Evolutionary conservation across 306 rosid species (phyloP).

Genomic region (Vigna hirtella): DNA sequence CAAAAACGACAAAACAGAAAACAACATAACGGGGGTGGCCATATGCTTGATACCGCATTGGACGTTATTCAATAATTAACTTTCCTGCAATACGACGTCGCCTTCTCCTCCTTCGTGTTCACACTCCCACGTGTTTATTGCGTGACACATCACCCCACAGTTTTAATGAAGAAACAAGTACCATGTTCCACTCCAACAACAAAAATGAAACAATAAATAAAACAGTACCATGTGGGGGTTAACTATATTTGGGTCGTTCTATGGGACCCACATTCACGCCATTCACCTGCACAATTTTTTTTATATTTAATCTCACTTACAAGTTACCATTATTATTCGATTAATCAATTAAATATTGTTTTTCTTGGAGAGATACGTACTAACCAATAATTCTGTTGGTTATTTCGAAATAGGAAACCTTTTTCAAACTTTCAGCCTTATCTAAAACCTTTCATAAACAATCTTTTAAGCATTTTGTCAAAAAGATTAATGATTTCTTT

Average conservation of each 20-base stretch:
- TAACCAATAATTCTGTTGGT: neutral
- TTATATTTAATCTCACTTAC: neutral
- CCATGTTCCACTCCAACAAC: neutral
- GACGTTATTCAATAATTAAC: constrained; percentile 21
- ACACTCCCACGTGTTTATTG: constrained; percentile 31
- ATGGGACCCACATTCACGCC: constrained; percentile 4
- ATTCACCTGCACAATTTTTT: neutral
- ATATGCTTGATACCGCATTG: neutral
- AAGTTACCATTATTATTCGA: neutral
- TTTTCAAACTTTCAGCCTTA: neutral
- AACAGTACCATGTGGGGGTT: neutral
- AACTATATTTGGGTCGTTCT: neutral
- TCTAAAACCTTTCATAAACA: neutral
- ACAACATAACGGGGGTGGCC: neutral
- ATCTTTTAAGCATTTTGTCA: neutral
- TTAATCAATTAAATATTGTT: neutral
- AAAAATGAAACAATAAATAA: neutral
- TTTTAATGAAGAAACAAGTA: neutral
- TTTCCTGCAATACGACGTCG: neutral
- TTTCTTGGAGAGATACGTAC: neutral
- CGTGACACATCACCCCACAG: neutral
- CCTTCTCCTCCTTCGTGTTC: neutral
- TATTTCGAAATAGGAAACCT: neutral
- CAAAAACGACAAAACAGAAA: neutral
- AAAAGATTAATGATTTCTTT: neutral